Base-by-base conservation (phyloP, 2,329 filamentous ascomycete species). In the Onygenales sp. region DNA sequence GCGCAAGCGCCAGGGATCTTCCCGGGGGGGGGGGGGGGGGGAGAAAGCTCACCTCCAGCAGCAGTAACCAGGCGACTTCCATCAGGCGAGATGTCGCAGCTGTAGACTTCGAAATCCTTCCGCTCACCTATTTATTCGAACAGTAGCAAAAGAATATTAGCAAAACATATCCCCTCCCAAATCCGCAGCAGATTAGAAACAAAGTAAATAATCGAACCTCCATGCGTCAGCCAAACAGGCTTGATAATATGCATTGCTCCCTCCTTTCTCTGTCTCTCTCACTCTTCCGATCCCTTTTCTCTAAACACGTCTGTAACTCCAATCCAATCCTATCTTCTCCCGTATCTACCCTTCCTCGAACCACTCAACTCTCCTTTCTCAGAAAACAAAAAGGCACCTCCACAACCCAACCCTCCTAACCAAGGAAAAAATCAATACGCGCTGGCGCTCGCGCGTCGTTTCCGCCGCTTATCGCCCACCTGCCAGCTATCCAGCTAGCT, bases 61-160 rank as follows among this genome's bases (percentile, higher is more conserved):
- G 92, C 93, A 17, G 93, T 97, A 48, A 92, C 93, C 54, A 98
- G 80, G 59, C 93, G 84, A 66, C 84, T 86, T 60, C 92, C 93
- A 74, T 98, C 93, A 11, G 93, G 89, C 32, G 93, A 98, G 59
- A 98, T 84, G 77, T 97, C 89, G 71, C 92, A 97, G 74, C 89
- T 95, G 76, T 97, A 98, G 60, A 97, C 92, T 73, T 98, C 93
- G 67, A 94, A 95, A 69, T 97, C 91, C 69, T 96, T 97, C 70
- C 95, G 89, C 76, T 98, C 93, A 69, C 92, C 87, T 89, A 64
- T 55, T 59, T 54, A 57, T 11, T 14, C 21, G 45, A 17, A n/a
- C 39, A 47, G 14, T 10, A 27, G 9, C 35, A 38, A 43, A 14
- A 47, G 51, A 13, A 31, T 21, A 41, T 38, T 27, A 50, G 32